phyloP scores from a whole-genome alignment of 208 protist species.

The Kentomonas sorsogonicus region DNA sequence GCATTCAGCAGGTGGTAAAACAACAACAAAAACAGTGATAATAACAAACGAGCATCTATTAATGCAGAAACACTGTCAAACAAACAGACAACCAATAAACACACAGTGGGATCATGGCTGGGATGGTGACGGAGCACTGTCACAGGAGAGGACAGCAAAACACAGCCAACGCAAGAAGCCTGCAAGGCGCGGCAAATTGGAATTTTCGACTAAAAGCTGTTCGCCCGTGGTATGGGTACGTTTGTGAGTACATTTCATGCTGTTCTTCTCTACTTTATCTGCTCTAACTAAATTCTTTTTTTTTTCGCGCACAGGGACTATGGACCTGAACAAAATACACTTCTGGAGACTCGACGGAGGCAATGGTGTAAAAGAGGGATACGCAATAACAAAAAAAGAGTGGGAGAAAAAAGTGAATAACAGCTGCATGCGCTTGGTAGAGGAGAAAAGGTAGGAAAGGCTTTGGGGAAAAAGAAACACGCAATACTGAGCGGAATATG shows the following conservation, averaged over 20 bases:
- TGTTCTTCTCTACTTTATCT: too few species aligned
- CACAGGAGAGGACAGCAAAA: neutral
- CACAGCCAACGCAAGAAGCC: neutral
- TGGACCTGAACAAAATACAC: too few species aligned
- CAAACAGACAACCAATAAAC: neutral
- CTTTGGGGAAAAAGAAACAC: constrained; percentile 1
- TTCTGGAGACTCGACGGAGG: too few species aligned
- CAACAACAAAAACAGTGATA: constrained; percentile 1
- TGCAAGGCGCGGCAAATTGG: too few species aligned
- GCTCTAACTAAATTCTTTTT: too few species aligned
- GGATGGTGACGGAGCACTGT: neutral
- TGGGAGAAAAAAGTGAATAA: constrained; percentile 11
- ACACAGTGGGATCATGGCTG: neutral
- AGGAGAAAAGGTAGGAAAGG: neutral
- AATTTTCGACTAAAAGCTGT: too few species aligned
- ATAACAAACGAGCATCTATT: neutral
- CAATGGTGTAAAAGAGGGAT: neutral
- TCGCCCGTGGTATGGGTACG: too few species aligned
- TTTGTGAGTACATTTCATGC: too few species aligned
- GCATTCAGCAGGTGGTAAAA: neutral
- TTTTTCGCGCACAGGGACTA: too few species aligned
- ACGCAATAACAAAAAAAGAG: constrained; percentile 6
- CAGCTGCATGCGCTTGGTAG: constrained; percentile 2
- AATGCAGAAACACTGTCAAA: neutral
- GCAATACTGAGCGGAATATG: too few species aligned